phyloP scores from a whole-genome alignment of 1,284 basidiomycete species.

The Omphalotus olearius region DNA sequence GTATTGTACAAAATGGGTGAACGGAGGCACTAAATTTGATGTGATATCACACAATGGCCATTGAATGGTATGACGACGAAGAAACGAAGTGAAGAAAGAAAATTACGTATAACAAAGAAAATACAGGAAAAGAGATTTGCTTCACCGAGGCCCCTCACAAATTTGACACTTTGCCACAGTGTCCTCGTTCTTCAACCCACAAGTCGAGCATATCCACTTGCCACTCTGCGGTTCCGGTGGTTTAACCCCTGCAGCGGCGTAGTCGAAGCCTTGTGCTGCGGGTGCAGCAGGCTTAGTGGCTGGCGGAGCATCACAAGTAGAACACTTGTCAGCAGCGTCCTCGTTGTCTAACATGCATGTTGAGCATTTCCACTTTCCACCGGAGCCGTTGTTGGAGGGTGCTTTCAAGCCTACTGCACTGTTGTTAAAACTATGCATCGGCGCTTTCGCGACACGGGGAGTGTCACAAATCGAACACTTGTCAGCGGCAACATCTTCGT shows the following conservation, averaged over 20 bases:
- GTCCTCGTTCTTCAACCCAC: slow-evolving; percentile 41
- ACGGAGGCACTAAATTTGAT: not conserved
- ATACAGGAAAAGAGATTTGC: slow-evolving; percentile 17
- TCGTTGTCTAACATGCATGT: slow-evolving; percentile 44
- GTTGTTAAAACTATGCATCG: slow-evolving; percentile 24
- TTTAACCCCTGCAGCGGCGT: slow-evolving; percentile 34
- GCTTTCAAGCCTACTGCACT: slow-evolving; percentile 33
- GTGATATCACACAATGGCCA: not conserved
- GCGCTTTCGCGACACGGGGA: slow-evolving; percentile 6
- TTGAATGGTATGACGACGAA: not conserved
- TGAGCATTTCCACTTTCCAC: slow-evolving; percentile 39
- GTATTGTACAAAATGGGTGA: not conserved
- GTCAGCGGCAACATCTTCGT: not conserved
- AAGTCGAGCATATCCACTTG: slow-evolving; percentile 42
- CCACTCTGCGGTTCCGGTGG: slow-evolving; percentile 20
- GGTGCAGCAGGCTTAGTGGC: slow-evolving; percentile 10
- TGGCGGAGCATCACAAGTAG: slow-evolving; percentile 42
- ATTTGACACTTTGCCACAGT: slow-evolving; percentile 44
- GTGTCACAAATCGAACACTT: slow-evolving; percentile 6
- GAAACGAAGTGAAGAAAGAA: not conserved
- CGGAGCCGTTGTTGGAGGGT: not conserved
- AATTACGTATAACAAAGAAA: not conserved
- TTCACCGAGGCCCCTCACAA: slow-evolving; percentile 40
- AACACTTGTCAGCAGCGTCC: slow-evolving; percentile 42
- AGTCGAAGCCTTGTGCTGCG: slow-evolving; percentile 28